These are phyloP conservation scores for Candida nemodendra DNA, from an alignment of 805 yeast genomes.

Conservation along the genomic window DNA sequence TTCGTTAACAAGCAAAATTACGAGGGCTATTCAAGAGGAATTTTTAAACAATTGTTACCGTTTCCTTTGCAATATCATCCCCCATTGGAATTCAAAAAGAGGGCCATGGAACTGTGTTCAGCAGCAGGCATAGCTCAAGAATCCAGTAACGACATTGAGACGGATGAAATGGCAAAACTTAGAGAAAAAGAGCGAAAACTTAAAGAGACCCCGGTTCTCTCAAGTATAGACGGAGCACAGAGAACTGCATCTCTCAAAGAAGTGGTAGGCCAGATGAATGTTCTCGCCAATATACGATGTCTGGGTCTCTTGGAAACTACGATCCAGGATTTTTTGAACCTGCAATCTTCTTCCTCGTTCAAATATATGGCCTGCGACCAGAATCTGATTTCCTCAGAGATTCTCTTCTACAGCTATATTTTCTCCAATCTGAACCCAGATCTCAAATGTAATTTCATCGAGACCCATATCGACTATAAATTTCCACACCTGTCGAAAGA, in stretches of 20 bases:
- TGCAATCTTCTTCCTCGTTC: slow-evolving; percentile 3
- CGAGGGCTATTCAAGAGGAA: slow-evolving; percentile 54
- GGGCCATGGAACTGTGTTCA: slow-evolving; percentile 32
- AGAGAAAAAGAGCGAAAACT: slow-evolving; percentile 25
- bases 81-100: slow-evolving; percentile 45
- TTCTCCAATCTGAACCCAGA: slow-evolving; percentile 23
- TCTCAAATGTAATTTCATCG: slow-evolving; percentile 43
- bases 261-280: slow-evolving; percentile 26
- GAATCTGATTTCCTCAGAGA: slow-evolving; percentile 30
- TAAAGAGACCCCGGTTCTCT: slow-evolving; percentile 28
- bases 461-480: slow-evolving; percentile 32
- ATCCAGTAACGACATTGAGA: slow-evolving; percentile 29
- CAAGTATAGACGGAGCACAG: slow-evolving; percentile 27
- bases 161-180: slow-evolving; percentile 25
- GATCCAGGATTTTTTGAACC: slow-evolving; percentile 7
- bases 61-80: slow-evolving; percentile 77
- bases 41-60: slow-evolving; percentile 53
- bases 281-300: slow-evolving; percentile 32
- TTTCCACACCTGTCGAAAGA: slow-evolving; percentile 30
- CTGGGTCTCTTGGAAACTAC: slow-evolving; percentile 22
- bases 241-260: slow-evolving; percentile 22
- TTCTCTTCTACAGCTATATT: slow-evolving; percentile 41
- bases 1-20: slow-evolving; percentile 58
- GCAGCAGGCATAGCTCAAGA: slow-evolving; percentile 34
- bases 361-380: slow-evolving; percentile 19